Base-by-base conservation (phyloP, 768 basidiomycete genomes). In the Galerina marginata region DNA sequence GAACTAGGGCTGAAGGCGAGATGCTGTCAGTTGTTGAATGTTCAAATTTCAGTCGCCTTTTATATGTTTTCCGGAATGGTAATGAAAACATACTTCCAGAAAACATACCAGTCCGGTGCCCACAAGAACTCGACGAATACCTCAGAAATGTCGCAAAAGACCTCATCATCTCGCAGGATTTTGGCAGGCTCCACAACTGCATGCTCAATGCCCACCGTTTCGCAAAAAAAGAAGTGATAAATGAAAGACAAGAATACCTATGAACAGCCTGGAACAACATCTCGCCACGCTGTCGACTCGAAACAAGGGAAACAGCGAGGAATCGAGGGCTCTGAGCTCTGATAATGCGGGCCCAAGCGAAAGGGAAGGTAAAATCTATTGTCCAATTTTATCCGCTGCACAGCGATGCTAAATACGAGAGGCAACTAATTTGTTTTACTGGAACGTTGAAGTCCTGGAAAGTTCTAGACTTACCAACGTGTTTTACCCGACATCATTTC, bases 111-210 rank as follows among this genome's bases (percentile, higher is more conserved):
- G 38, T 10, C 20, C 14, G 12, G 11, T 15, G 38, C 39, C 26
- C 39, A 40, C n/a, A 53, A 33, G 7, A n/a, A 14, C 4, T 39
- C 51, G 51, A 37, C 25, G 39, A 53, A 25, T 40, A 25, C 11
- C n/a, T 53, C 15, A 10, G 25, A 53, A 53, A 53, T 53, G 38
- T 38, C 51, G 51, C 42, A 37, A 42, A 40, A 6, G 5, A 33
- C 39, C 6, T 42, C 39, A 26, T 15, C 50, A 25, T 7, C 23
- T 15, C 42, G 38, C 26, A 37, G 29, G 51, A 40, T 53, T 53
- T n/a, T 53, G 38, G 51, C 51, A 53, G 37, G 29, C 51, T 53
- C 51, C 51, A 53, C 51, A 53, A 1, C 38, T 53, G 51, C 51
- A 26, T 42, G 51, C 51, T 15, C 12, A 25, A 14, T 26, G 37